Conservation (phyloP, 2,329 filamentous ascomycete genomes). For the Tympanopsis confertula region DNA sequence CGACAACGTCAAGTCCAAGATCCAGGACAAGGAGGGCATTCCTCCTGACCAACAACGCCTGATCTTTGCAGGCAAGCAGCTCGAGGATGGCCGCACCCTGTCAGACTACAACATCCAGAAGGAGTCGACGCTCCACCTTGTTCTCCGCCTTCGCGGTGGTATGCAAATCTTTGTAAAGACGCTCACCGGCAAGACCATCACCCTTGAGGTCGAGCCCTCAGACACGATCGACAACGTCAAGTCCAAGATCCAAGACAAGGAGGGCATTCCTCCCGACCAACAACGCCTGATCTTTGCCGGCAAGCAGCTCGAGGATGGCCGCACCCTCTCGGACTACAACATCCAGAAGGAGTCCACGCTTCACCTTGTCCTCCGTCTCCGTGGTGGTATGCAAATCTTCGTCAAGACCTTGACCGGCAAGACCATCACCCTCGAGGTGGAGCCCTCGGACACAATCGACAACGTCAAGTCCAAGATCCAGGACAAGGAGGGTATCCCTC, state of each 20-base stretch:
- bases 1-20: conserved; percentile 99
- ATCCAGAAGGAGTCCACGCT: conserved; percentile 89
- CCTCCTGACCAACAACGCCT: conserved; percentile 95
- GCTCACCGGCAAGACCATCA: conserved; percentile 88
- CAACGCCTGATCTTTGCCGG: conserved; percentile 98
- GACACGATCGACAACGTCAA: conserved; percentile 99
- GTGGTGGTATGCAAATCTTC: conserved; percentile 72
- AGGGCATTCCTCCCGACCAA: conserved; percentile 95
- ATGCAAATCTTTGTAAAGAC: too few relatives aligned
- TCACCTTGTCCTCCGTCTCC: conserved; percentile 75
- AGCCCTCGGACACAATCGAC: conserved; percentile 99
- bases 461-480: conserved; percentile 67
- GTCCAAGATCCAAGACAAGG: conserved; percentile 99
- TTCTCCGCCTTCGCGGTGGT: conserved; percentile 61
- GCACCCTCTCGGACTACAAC: conserved; percentile 88
- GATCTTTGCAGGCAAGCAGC: conserved; percentile 98
- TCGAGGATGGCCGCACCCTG: conserved; percentile 93
- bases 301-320: conserved; percentile 98
- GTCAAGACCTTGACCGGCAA: conserved; percentile 91
- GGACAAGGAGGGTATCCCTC: conserved; percentile 1
- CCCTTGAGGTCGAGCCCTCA: conserved; percentile 75
- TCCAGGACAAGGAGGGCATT: conserved; percentile 99
- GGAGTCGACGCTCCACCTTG: conserved; percentile 64
- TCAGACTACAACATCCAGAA: conserved; percentile 99
- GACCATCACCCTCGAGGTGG: conserved; percentile 99